A percentile compares a stretch with the other conserved stretches of the same genome.
phyloP scores from a whole-genome alignment of 1,284 basidiomycete genomes.

The Heliocybe sulcata region DNA sequence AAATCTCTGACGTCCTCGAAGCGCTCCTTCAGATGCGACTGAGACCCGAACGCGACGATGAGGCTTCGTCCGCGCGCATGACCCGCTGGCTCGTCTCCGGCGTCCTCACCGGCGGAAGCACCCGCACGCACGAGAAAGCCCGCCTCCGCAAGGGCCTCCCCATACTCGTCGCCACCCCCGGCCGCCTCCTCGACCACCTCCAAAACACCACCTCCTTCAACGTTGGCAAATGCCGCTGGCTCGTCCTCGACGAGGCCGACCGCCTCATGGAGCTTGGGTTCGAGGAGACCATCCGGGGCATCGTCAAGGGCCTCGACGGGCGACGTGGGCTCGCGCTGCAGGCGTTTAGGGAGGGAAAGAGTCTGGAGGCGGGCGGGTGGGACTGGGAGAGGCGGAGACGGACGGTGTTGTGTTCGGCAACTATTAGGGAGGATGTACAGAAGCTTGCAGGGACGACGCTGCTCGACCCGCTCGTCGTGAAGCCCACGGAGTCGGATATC shows the following conservation, averaged over 20 bases:
- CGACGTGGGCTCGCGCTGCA: conserved; percentile 67
- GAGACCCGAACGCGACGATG: conserved; percentile 39
- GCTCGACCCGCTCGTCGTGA: conserved; percentile 66
- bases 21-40: conserved; percentile 68
- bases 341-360: conserved; percentile 65
- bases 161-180: conserved; percentile 67
- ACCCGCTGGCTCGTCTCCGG: conserved; percentile 95
- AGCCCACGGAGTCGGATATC: conserved; percentile 46
- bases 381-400: conserved; percentile 74
- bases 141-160: conserved; percentile 67
- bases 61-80: conserved; percentile 42
- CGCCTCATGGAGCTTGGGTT: conserved; percentile 71
- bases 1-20: conserved; percentile 76
- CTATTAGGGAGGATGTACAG: conserved; percentile 92
- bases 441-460: conserved; percentile 85
- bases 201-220: conserved; percentile 87
- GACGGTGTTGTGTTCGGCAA: conserved; percentile 94
- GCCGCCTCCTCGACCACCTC: conserved; percentile 68
- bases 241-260: conserved; percentile 97
- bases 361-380: conserved; percentile 75
- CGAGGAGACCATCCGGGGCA: conserved; percentile 66
- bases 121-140: conserved; percentile 69
- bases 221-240: conserved; percentile 90
- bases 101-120: conserved; percentile 77
- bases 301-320: conserved; percentile 81